Evolutionary conservation across 116 monocot species (phyloP).

Genomic region (Trichopus zeylanicus): DNA sequence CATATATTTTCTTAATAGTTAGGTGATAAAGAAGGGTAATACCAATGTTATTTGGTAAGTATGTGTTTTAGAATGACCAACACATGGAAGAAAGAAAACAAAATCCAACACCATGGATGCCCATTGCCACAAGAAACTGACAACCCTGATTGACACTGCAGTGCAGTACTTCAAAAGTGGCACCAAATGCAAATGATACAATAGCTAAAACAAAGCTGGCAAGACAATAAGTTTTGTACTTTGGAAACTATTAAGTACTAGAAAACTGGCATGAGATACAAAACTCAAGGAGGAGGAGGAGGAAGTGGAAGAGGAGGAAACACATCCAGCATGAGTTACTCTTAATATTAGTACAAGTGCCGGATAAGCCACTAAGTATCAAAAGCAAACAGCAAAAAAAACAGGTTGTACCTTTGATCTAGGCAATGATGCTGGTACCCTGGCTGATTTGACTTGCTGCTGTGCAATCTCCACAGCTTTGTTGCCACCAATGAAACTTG

Average conservation of each 20-base stretch:
- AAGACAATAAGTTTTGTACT: not conserved
- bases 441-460: conserved; percentile 77
- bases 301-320: no score
- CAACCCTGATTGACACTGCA: no score
- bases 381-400: not conserved
- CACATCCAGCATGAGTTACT: not conserved
- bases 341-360: not conserved
- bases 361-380: not conserved
- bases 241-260: not conserved
- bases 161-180: no score
- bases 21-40: no score
- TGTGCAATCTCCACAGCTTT: conserved; percentile 83
- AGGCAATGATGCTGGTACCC: conserved; percentile 25
- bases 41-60: no score
- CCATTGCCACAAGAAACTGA: no score
- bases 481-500: conserved; percentile 90
- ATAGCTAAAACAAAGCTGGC: not conserved
- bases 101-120: no score
- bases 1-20: no score
- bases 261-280: not conserved
- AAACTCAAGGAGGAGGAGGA: not conserved
- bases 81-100: no score
- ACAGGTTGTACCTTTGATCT: conserved; percentile 54
- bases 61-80: no score
- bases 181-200: no score